phyloP scores from a whole-genome alignment of 2,329 filamentous ascomycete species.

The Chaetomium sp. region DNA sequence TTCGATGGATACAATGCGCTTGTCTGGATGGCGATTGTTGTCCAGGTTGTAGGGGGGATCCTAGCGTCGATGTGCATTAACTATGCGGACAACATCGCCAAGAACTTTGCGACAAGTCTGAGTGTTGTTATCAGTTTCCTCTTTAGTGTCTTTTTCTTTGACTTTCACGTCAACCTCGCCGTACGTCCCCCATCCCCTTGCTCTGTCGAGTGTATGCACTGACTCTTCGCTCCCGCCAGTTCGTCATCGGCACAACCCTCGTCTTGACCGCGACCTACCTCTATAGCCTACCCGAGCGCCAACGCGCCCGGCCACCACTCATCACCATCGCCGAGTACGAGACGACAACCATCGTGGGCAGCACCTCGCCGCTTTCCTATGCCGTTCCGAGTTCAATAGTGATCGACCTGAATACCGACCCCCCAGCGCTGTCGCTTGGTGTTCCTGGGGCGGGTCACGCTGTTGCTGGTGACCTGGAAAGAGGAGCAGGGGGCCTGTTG shows the following conservation, averaged over 20 bases:
- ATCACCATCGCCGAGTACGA: slow-evolving; percentile 69
- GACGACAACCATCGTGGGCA: slow-evolving; percentile 59
- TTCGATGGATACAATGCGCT: slow-evolving; percentile 92
- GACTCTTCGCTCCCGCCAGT: slow-evolving; percentile 47
- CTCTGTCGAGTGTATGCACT: too few species aligned
- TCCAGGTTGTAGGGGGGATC: slow-evolving; percentile 80
- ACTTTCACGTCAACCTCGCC: slow-evolving; percentile 64
- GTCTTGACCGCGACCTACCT: slow-evolving; percentile 80
- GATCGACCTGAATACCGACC: too few species aligned
- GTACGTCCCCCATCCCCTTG: slow-evolving; percentile 45
- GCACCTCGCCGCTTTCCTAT: slow-evolving; percentile 31
- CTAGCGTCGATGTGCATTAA: slow-evolving; percentile 77
- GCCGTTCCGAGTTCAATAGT: slow-evolving; percentile 4
- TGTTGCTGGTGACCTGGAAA: too few species aligned
- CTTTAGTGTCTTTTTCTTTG: slow-evolving; percentile 79
- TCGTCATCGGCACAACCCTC: slow-evolving; percentile 69
- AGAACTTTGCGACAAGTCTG: slow-evolving; percentile 89
- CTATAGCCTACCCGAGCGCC: slow-evolving; percentile 64
- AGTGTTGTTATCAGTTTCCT: slow-evolving; percentile 84
- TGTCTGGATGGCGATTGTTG: slow-evolving; percentile 76
- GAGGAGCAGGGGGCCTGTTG: background rate
- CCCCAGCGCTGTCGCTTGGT: too few species aligned
- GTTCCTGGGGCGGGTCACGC: too few species aligned
- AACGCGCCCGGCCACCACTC: slow-evolving; percentile 54
- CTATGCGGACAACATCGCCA: slow-evolving; percentile 82